Base-by-base conservation (phyloP, 176 grass and related monocot species). In the Avena eriantha region DNA sequence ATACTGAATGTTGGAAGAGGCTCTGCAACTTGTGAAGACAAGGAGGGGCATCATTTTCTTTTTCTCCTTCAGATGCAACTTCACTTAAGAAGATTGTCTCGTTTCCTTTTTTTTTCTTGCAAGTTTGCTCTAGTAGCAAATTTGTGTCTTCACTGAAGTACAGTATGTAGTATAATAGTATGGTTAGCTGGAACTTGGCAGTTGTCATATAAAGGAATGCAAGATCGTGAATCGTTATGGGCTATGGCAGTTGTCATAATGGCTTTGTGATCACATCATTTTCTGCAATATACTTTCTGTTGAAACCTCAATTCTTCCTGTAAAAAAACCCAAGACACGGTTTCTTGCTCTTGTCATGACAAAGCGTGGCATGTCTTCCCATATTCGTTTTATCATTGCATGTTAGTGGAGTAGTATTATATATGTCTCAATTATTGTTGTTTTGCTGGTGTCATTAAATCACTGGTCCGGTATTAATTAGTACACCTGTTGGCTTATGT, bases 21-120 rank as follows among this genome's bases (percentile, higher is more conserved):
- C 59, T 79, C 48, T 80, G 36, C 48, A 80, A 87, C 81, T 84
- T 87, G 75, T 84, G 18, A 49, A 87, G 35, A 84, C 76, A 87
- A 87, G 74, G 55, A 58, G 56, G 72, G 73, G 65, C 54, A 58
- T 76, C 5, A 17, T 78, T 14, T 60, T 31, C 3, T 41, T 70
- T 89, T 80, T 55, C 13, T 85, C 21, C 29, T 51, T 65, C 19
- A 66, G 58, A 77, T 19, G 29, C 29, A 53, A n/a, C 22, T 70
- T 58, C 22, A 69, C 45, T 67, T 35, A n/a, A 65, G 87, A 18
- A 73, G 56, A 13, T 5, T 13, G 79, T 63, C 55, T 54, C n/a
- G 7, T 90, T 69, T 75, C 24, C 6, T 77, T 55, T 36, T 74
- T 65, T n/a, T 0, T 80, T 71, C 73, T 46, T 47, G 69, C 55